phyloP scores from a whole-genome alignment of 2,329 filamentous ascomycete genomes.

The Monascus ruber region DNA sequence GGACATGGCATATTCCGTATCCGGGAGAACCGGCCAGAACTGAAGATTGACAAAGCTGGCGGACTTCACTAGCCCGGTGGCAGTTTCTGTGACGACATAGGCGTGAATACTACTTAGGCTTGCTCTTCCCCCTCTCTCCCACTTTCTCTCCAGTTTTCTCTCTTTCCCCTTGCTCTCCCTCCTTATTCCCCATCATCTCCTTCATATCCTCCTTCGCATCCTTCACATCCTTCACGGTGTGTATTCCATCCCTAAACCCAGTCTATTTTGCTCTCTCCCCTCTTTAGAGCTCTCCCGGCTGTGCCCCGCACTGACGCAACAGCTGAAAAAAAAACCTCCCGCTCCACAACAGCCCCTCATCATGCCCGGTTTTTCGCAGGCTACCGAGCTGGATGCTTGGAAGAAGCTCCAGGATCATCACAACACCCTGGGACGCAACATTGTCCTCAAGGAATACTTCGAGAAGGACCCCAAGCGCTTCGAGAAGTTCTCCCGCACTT shows the following conservation, averaged over 20 bases:
- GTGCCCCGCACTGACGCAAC: constrained; percentile 18
- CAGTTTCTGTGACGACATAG: too few species aligned
- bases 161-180: constrained; percentile 3
- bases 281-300: neutral
- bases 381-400: constrained; percentile 79
- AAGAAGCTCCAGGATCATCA: constrained; percentile 84
- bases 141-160: constrained; percentile 1
- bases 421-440: constrained; percentile 71
- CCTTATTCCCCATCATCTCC: neutral
- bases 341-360: constrained; percentile 10
- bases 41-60: too few species aligned
- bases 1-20: too few species aligned
- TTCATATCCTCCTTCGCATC: too few species aligned
- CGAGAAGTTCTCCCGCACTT: constrained; percentile 77
- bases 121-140: neutral
- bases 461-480: constrained; percentile 79
- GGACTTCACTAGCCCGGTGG: too few species aligned
- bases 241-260: too few species aligned
- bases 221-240: too few species aligned
- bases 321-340: neutral
- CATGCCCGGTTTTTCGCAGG: constrained; percentile 48
- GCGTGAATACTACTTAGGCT: neutral
- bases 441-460: constrained; percentile 90
- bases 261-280: too few species aligned
- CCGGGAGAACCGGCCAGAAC: too few species aligned